Percentiles rank a stretch among this genome's conserved stretches.
Conservation (phyloP, 1,284 basidiomycete genomes). For the Lignosus rhinocerotis region DNA sequence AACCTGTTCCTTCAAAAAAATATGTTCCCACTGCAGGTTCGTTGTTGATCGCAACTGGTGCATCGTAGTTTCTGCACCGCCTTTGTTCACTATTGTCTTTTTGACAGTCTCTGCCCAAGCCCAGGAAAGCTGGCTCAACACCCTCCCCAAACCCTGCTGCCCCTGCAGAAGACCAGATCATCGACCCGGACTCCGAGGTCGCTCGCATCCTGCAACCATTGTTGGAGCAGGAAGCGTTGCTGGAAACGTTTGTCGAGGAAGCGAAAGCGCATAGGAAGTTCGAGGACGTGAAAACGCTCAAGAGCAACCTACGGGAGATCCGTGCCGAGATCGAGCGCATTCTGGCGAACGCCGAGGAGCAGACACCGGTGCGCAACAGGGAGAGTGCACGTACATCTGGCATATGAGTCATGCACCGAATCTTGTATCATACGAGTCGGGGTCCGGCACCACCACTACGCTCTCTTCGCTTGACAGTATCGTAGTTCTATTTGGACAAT, state of each 20-base stretch:
- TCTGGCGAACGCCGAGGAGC: constrained; percentile 43
- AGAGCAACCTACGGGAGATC: constrained; percentile 76
- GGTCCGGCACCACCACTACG: too few relatives aligned
- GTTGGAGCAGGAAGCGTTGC: constrained; percentile 86
- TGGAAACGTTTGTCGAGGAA: constrained; percentile 83
- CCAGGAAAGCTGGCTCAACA: constrained; percentile 36
- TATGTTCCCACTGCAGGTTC: constrained; percentile 80
- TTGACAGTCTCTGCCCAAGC: constrained; percentile 61
- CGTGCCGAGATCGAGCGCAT: constrained; percentile 77
- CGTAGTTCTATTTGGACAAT: too few relatives aligned
- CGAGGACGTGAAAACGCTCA: constrained; percentile 82
- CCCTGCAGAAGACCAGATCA: constrained; percentile 33
- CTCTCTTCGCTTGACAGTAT: too few relatives aligned
- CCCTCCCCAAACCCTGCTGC: constrained; percentile 25
- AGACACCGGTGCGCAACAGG: not conserved
- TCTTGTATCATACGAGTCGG: too few relatives aligned
- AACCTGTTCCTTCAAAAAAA: constrained; percentile 86
- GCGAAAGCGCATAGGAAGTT: constrained; percentile 86
- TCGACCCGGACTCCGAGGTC: constrained; percentile 68
- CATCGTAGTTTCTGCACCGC: not conserved
- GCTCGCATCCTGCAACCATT: constrained; percentile 79
- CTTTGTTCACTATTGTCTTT: not conserved
- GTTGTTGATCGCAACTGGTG: constrained; percentile 13
- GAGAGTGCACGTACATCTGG: not conserved
- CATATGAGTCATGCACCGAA: not conserved